Evolutionary conservation across 805 yeast species (phyloP).

Genomic region (Kuraishia cidri): DNA sequence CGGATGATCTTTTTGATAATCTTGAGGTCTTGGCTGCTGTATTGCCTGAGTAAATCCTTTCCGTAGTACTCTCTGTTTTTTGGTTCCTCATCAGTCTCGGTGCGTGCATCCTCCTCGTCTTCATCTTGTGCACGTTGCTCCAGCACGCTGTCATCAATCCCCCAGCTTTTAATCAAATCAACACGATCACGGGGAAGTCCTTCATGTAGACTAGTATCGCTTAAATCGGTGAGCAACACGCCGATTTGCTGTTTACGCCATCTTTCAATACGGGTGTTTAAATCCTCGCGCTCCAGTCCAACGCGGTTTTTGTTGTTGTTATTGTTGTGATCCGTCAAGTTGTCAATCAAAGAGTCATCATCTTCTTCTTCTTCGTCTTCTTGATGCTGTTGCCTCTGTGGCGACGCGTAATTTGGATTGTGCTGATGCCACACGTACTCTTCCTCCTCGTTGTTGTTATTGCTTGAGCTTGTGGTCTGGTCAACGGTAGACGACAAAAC

Average conservation of each 20-base stretch:
- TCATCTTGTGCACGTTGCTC: constrained; percentile 1
- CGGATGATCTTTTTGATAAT: constrained; percentile 9
- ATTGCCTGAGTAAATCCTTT: constrained; percentile 10
- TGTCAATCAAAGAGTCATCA: constrained; percentile 18
- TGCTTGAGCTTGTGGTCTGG: constrained; percentile 2
- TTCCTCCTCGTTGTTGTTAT: constrained; percentile 1
- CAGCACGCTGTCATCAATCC: constrained; percentile 14
- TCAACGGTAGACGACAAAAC: constrained; percentile 13
- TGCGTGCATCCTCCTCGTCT: constrained; percentile 1
- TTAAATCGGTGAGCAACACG: constrained; percentile 11
- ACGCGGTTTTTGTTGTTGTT: constrained; percentile 7
- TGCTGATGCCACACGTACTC: not conserved
- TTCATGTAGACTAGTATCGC: constrained; percentile 1
- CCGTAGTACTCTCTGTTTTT: constrained; percentile 9
- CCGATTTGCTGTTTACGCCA: constrained; percentile 20
- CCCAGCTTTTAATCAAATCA: constrained; percentile 20
- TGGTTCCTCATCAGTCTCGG: constrained; percentile 1
- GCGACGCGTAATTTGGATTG: constrained; percentile 5
- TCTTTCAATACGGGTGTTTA: constrained; percentile 16
- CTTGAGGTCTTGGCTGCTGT: constrained; percentile 11
- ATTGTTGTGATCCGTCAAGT: constrained; percentile 12
- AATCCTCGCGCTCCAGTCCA: constrained; percentile 10
- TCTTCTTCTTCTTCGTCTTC: constrained; percentile 12
- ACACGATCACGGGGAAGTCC: constrained; percentile 10
- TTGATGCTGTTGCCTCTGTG: constrained; percentile 6